phyloP scores from a whole-genome alignment of 352 stramenopile species.

The Globisporangium polare region DNA sequence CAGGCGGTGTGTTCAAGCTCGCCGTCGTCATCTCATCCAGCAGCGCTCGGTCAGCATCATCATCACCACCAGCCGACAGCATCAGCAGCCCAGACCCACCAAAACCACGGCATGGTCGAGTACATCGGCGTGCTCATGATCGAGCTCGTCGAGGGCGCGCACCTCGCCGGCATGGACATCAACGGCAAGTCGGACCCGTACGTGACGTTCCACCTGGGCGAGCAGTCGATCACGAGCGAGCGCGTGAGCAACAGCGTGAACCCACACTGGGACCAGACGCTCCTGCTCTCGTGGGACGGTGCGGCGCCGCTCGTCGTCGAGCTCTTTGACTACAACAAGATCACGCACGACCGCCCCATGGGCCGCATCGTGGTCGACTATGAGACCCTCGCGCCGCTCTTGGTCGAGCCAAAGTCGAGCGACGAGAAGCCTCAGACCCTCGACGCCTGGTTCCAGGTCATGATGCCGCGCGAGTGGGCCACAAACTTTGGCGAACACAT shows the following conservation, averaged over 20 bases:
- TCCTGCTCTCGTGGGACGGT: slow-evolving; percentile 81
- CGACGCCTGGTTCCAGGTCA: slow-evolving; percentile 51
- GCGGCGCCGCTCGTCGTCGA: slow-evolving; percentile 57
- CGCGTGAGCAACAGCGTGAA: slow-evolving; percentile 67
- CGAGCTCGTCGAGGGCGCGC: slow-evolving; percentile 56
- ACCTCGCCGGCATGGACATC: slow-evolving; percentile 68
- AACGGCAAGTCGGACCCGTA: slow-evolving; percentile 80
- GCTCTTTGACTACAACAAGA: slow-evolving; percentile 70
- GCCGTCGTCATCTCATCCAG: not conserved
- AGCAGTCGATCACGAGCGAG: slow-evolving; percentile 68
- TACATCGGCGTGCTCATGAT: slow-evolving; percentile 79
- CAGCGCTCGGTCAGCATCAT: too few species aligned
- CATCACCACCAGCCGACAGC: not conserved
- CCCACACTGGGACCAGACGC: slow-evolving; percentile 61
- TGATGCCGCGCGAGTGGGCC: slow-evolving; percentile 69
- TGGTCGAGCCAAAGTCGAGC: slow-evolving; percentile 5
- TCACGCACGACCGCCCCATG: slow-evolving; percentile 62
- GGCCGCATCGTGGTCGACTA: slow-evolving; percentile 47
- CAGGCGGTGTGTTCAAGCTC: slow-evolving; percentile 8
- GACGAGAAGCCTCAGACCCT: not conserved
- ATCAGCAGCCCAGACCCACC: not conserved
- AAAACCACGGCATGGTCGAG: slow-evolving; percentile 69
- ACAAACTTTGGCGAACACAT: slow-evolving; percentile 81
- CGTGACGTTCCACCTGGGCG: slow-evolving; percentile 67
- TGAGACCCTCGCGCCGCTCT: slow-evolving; percentile 36